Base-by-base conservation (phyloP, 495 filamentous ascomycete genomes). In the Massariosphaeria phaeospora region DNA sequence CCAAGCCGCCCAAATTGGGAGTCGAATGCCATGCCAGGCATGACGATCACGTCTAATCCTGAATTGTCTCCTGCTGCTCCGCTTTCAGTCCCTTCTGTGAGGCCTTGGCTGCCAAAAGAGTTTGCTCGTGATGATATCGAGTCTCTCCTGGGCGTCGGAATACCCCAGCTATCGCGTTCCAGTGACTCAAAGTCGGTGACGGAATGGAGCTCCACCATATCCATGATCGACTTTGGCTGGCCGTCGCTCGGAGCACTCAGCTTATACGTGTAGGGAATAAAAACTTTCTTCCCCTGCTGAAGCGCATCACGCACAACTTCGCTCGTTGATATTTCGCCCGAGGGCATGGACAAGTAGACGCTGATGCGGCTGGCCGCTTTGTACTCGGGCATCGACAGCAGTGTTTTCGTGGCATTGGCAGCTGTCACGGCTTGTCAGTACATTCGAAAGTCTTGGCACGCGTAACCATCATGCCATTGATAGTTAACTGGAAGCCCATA, bases 1-100 rank as follows among this genome's bases (percentile, higher is more conserved):
- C 93, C 93, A 10, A 96, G 75, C 65, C 93, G 76, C 58, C 83
- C 78, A 48, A 91, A 80, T 27, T 74, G 76, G 11, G 72, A 64
- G 68, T 96, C 91, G 67, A 97, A 98, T 8, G 88, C 93, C 69
- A 97, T 86, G 12, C 93, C 93, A 1, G 93, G 93, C 83, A 97
- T 83, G 18, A 98, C 77, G 46, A 98, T 82, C 53, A 97, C 65
- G 67, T 98, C 90, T 35, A 96, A 69, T 11, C 82, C 79, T n/a
- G 73, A 71, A 31, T 71, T 68, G 48, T 71, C 67, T 44, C 67
- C 69, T 29, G 71, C 43, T 15, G 36, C 39, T 11, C 26, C 53
- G 21, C 18, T 46, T 10, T 39, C n/a, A 3, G 57, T 34, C 39
- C 58, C 65, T 18, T 61, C 35, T 66, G 51, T 46, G 61, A 51